Evolutionary conservation across 2,329 filamentous ascomycete species (phyloP).

Genomic region (Claviceps lovelessii): DNA sequence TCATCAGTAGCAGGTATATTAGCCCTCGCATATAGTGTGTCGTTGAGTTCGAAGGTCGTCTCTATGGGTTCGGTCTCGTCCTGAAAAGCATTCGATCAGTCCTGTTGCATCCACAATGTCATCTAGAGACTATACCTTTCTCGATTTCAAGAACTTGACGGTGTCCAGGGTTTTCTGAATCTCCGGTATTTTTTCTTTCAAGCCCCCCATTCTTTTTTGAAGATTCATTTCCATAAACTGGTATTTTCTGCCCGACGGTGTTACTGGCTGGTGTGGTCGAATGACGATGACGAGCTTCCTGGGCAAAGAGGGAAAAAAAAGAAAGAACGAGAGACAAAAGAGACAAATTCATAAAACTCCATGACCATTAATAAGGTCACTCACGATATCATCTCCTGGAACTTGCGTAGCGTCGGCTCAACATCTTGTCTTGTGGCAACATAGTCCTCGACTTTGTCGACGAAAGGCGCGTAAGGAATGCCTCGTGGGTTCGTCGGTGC

Average conservation of each 20-base stretch:
- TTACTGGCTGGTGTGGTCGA: slow-evolving; percentile 2
- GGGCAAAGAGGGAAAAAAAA: not conserved
- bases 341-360: not conserved
- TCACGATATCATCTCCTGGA: slow-evolving; percentile 90
- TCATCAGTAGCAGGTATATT: slow-evolving; percentile 70
- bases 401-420: slow-evolving; percentile 65
- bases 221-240: slow-evolving; percentile 98
- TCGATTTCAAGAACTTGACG: slow-evolving; percentile 67
- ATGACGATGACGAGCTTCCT: not conserved
- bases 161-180: slow-evolving; percentile 93
- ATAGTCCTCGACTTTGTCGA: slow-evolving; percentile 82
- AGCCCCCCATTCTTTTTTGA: slow-evolving; percentile 62
- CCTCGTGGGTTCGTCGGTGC: slow-evolving; percentile 62
- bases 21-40: slow-evolving; percentile 86
- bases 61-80: slow-evolving; percentile 57
- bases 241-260: slow-evolving; percentile 58
- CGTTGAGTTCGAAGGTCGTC: slow-evolving; percentile 91
- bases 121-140: slow-evolving; percentile 39
- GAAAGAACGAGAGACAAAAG: not conserved
- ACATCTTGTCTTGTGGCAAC: slow-evolving; percentile 65
- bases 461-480: slow-evolving; percentile 72
- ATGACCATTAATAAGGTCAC: slow-evolving; percentile 13
- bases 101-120: not conserved
- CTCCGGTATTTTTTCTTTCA: slow-evolving; percentile 92
- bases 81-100: slow-evolving; percentile 13